A percentile compares a stretch with the other conserved stretches of the same genome.
phyloP scores from a whole-genome alignment of 108 stramenopile genomes.

The Ochromonas danica region DNA sequence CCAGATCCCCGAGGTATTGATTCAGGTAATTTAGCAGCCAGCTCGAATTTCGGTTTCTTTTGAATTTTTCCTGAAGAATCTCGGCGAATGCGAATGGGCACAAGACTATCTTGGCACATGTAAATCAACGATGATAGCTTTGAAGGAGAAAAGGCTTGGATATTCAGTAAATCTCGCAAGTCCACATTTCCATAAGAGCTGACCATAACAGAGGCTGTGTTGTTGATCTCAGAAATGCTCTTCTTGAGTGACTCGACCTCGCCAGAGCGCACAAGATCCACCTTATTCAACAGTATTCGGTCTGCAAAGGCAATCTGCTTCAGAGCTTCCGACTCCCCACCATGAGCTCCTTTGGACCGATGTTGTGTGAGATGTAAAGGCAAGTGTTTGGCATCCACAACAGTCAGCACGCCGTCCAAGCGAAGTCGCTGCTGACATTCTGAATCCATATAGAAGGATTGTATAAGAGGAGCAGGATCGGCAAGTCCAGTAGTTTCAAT shows the following conservation, averaged over 20 bases:
- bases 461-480: constrained; percentile 31
- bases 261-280: not conserved
- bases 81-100: not conserved
- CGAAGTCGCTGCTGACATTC: constrained; percentile 4
- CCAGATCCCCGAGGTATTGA: not conserved
- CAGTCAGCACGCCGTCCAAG: constrained; percentile 19
- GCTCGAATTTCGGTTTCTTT: not conserved
- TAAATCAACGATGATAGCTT: constrained; percentile 69
- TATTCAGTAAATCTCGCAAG: not conserved
- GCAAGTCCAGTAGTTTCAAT: constrained; percentile 33
- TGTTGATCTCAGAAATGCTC: not conserved
- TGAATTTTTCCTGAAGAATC: constrained; percentile 26
- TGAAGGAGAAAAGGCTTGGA: constrained; percentile 36
- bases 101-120: not conserved
- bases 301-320: constrained; percentile 25
- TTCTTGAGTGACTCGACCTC: not conserved
- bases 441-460: constrained; percentile 31
- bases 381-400: constrained; percentile 34
- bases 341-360: not conserved
- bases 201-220: not conserved
- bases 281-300: constrained; percentile 11
- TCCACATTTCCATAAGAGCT: not conserved
- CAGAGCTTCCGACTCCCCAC: constrained; percentile 5
- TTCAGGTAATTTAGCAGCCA: no score
- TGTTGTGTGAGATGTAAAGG: not conserved